Conservation (phyloP, 352 stramenopile species). For the Globisporangium viniferum region DNA sequence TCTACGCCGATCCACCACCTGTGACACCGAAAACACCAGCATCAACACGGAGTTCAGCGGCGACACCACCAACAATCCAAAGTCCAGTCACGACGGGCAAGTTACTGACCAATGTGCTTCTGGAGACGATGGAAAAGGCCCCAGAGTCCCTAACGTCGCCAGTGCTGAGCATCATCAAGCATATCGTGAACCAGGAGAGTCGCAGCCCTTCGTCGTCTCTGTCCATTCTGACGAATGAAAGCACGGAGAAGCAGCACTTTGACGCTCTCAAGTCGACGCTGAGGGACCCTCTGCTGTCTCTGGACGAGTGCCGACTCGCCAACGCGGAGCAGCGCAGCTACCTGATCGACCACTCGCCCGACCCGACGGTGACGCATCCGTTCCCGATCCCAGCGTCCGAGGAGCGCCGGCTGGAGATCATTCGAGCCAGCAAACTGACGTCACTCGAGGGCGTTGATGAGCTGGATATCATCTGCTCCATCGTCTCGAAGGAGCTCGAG, state of each 20-base stretch:
- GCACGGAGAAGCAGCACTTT: conserved; percentile 13
- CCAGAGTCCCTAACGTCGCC: conserved; percentile 10
- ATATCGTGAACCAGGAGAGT: conserved; percentile 15
- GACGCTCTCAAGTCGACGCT: background rate
- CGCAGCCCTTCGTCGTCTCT: background rate
- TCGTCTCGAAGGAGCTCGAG: conserved; percentile 14
- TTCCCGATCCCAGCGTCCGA: conserved; percentile 7
- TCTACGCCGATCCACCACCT: background rate
- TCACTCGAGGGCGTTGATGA: background rate
- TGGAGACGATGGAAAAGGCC: conserved; percentile 13
- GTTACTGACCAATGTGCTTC: conserved; percentile 19
- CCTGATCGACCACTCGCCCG: conserved; percentile 11
- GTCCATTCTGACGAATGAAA: background rate
- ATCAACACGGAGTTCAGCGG: background rate
- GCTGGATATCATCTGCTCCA: conserved; percentile 20
- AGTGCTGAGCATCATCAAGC: conserved; percentile 33
- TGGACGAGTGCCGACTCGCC: conserved; percentile 14
- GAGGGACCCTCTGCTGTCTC: background rate
- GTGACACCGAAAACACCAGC: background rate
- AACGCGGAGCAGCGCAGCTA: conserved; percentile 12
- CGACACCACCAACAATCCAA: background rate
- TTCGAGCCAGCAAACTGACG: conserved; percentile 7
- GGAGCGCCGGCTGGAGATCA: conserved; percentile 9
- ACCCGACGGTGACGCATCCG: background rate
- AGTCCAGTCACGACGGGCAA: conserved; percentile 1